These are phyloP conservation scores for Pichia membranifaciens DNA, from an alignment of 805 yeast genomes.

Conservation along the genomic window DNA sequence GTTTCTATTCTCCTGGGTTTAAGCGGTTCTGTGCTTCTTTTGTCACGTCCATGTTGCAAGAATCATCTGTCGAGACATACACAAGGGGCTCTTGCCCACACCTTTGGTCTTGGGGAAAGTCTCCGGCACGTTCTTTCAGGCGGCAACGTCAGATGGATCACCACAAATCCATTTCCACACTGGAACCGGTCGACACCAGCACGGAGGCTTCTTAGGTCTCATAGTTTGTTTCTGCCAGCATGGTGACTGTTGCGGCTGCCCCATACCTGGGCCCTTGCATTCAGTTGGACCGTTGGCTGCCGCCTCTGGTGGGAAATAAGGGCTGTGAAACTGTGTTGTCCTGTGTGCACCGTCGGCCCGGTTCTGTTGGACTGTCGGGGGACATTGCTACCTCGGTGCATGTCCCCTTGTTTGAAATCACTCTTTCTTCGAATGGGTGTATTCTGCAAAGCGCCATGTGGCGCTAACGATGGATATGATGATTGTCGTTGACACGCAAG, in stretches of 20 bases:
- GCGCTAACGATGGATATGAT: slow-evolving; percentile 22
- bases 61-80: slow-evolving; percentile 24
- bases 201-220: no score
- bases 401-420: slow-evolving; percentile 10
- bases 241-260: neutral
- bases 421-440: slow-evolving; percentile 6
- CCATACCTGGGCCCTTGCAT: slow-evolving; percentile 1
- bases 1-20: neutral
- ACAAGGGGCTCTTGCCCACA: slow-evolving; percentile 12
- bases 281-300: neutral
- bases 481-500: slow-evolving; percentile 15
- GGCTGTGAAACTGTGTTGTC: no score
- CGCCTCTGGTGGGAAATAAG: no score
- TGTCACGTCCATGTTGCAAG: slow-evolving; percentile 10
- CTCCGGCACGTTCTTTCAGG: slow-evolving; percentile 25
- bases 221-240: no score
- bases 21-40: neutral
- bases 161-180: slow-evolving; percentile 12
- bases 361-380: slow-evolving; percentile 1
- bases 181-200: no score
- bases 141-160: slow-evolving; percentile 24
- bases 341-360: neutral
- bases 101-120: slow-evolving; percentile 24
- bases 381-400: neutral
- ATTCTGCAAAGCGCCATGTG: slow-evolving; percentile 21